These are phyloP conservation scores for Talaromyces stipitatus DNA, from an alignment of 495 filamentous ascomycete genomes.

Conservation along the genomic window DNA sequence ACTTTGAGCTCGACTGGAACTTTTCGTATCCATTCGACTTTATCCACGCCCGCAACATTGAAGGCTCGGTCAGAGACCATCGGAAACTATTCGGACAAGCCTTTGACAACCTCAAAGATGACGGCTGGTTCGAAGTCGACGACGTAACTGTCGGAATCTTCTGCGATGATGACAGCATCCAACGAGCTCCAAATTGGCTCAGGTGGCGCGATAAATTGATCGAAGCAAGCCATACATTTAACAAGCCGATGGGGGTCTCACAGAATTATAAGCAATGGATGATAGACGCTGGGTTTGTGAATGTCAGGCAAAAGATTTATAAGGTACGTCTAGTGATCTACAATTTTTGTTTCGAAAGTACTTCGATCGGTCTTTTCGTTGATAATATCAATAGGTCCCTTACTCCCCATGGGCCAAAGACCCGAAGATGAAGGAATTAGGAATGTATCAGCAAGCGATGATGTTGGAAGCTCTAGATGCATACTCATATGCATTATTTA, in stretches of 20 bases:
- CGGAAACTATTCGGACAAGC: slow-evolving; percentile 15
- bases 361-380: not conserved
- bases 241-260: slow-evolving; percentile 20
- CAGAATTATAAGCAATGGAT: slow-evolving; percentile 21
- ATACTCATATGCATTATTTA: slow-evolving; percentile 25
- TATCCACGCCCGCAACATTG: slow-evolving; percentile 28
- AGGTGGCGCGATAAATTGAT: slow-evolving; percentile 17
- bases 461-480: slow-evolving; percentile 19
- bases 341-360: not conserved
- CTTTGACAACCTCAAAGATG: slow-evolving; percentile 23
- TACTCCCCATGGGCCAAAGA: slow-evolving; percentile 25
- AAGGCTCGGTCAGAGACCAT: slow-evolving; percentile 23
- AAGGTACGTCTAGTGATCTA: slow-evolving; percentile 8
- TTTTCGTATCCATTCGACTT: slow-evolving; percentile 20
- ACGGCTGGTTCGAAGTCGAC: slow-evolving; percentile 34
- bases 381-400: slow-evolving; percentile 10
- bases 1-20: slow-evolving; percentile 23
- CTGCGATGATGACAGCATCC: slow-evolving; percentile 24
- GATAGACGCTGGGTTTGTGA: slow-evolving; percentile 25
- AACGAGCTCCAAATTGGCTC: slow-evolving; percentile 19
- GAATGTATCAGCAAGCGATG: slow-evolving; percentile 12
- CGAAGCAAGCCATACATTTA: slow-evolving; percentile 14
- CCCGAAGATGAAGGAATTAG: slow-evolving; percentile 25
- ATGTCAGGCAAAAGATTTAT: slow-evolving; percentile 21
- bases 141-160: slow-evolving; percentile 26